Percentiles rank a stretch among this genome's conserved stretches.
These are phyloP conservation scores for Wickerhamiella australiensis DNA, from an alignment of 805 yeast genomes.

Conservation along the genomic window DNA sequence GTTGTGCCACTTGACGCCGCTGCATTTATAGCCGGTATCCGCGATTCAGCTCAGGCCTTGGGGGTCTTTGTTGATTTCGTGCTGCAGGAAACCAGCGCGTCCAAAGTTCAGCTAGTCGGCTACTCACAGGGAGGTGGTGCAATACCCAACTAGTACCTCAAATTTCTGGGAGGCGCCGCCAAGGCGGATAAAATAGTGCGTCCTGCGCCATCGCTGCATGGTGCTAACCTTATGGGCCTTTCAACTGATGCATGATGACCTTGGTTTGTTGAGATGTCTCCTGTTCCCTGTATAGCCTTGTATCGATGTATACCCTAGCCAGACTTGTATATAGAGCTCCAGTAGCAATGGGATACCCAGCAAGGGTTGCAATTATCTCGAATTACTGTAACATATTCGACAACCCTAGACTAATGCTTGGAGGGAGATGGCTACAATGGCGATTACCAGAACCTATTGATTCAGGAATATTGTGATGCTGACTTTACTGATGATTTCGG, in stretches of 20 bases:
- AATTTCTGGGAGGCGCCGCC: neutral
- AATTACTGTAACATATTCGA: too few species aligned
- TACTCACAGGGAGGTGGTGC: slow-evolving; percentile 5
- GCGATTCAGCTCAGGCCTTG: neutral
- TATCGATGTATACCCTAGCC: too few species aligned
- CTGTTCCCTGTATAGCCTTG: too few species aligned
- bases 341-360: neutral
- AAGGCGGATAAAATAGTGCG: neutral
- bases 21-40: neutral
- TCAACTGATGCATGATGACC: neutral
- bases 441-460: neutral
- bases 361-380: too few species aligned
- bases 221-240: neutral
- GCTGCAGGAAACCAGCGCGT: neutral
- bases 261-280: too few species aligned
- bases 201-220: neutral
- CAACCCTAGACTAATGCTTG: slow-evolving; percentile 4
- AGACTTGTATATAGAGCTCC: too few species aligned
- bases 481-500: slow-evolving; percentile 4
- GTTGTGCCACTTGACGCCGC: neutral
- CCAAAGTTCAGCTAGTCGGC: slow-evolving; percentile 1
- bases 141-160: slow-evolving; percentile 1
- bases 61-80: neutral
- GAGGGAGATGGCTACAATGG: neutral
- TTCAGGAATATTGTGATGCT: neutral